Conservation (phyloP, 441 rosid species). For the Arabidopsis hybrid region DNA sequence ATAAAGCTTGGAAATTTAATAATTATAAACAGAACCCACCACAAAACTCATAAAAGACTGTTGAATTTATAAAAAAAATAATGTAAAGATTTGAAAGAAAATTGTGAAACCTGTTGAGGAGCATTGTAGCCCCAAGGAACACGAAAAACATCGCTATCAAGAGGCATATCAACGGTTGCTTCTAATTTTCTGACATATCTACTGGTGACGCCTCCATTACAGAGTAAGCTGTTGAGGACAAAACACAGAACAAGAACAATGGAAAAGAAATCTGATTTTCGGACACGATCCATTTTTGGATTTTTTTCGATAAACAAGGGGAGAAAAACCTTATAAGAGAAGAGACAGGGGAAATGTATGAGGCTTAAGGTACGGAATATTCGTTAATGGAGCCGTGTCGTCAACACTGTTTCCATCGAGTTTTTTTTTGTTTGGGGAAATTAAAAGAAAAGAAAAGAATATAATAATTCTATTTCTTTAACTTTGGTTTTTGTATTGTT, state of each 20-base stretch:
- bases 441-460: background rate
- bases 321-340: background rate
- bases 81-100: no score
- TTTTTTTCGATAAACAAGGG: constrained; percentile 1
- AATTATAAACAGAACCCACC: constrained; percentile 20
- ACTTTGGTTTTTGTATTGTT: background rate
- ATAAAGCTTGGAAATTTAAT: constrained; percentile 11
- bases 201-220: constrained; percentile 82
- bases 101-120: constrained; percentile 75
- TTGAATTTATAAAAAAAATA: constrained; percentile 2
- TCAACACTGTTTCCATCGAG: constrained; percentile 9
- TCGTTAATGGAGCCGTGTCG: constrained; percentile 5
- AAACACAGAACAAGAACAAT: constrained; percentile 47
- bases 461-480: background rate
- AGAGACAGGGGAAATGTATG: constrained; percentile 15
- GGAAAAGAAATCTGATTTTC: constrained; percentile 33
- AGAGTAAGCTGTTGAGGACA: constrained; percentile 47
- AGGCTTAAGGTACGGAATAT: constrained; percentile 14
- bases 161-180: constrained; percentile 70
- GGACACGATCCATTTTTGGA: constrained; percentile 32
- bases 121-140: constrained; percentile 86
- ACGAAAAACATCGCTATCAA: constrained; percentile 75
- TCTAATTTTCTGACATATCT: constrained; percentile 61
- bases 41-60: background rate
- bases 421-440: background rate